Base-by-base conservation (phyloP, 495 filamentous ascomycete genomes). In the Neurospora intermedia region DNA sequence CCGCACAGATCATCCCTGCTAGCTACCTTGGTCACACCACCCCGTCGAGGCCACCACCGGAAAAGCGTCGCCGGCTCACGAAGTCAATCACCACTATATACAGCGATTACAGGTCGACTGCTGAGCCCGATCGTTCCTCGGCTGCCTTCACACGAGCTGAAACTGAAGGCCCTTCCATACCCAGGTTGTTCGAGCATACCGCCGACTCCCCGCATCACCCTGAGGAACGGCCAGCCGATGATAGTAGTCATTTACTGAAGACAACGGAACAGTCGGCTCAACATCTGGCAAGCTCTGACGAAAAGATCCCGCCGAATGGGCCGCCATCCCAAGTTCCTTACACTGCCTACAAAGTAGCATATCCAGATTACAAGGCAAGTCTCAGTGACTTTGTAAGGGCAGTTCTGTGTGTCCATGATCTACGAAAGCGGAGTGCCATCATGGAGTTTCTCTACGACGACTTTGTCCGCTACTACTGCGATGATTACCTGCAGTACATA, bases 361-460 rank as follows among this genome's bases (percentile, higher is more conserved):
- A 93, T 75, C 85, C 88, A 2, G 79, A 75, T 8, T 93, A 90
- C 73, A 42, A 70, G 11, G 90, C 89, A 4, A 86, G 81, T 23
- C 81, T 86, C 11, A 72, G 70, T 0, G 83, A 88, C 73, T 93
- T 93, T 69, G 75, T 86, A 1, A 79, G 83, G 16, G 81, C 87
- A 1, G 88, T 90, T 71, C 80, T 83, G 11, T 88, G 85, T 71
- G 80, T 94, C 11, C 81, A 86, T 35, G 77, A 81, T 31, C 82
- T 91, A 23, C 77, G 83, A 16, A 76, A 79, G 31, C 72, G 77
- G 13, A 84, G 80, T 8, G 45, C 80, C 20, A 72, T 90, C 38
- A 73, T 83, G 31, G 74, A 83, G 31, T 88, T 83, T 46, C 73
- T 91, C 0, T 93, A 88, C 80, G 91, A 94, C 77, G 91, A 94